phyloP scores from a whole-genome alignment of 2,329 filamentous ascomycete species.

The Akanthomyces muscarius region DNA sequence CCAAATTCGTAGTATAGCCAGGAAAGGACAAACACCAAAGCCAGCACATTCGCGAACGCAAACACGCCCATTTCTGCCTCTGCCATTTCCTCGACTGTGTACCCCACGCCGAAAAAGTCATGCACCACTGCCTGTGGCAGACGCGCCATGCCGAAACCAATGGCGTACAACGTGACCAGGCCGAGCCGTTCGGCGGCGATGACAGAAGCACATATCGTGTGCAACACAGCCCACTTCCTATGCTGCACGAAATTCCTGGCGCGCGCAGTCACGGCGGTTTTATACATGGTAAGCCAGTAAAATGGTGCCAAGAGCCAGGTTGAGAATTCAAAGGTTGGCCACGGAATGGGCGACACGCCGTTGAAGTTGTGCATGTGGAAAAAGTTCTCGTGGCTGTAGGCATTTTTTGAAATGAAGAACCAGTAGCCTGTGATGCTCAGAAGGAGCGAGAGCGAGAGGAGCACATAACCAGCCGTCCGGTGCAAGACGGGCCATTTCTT shows the following conservation, averaged over 20 bases:
- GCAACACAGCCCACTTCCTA: slow-evolving; percentile 12
- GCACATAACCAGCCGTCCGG: slow-evolving; percentile 1
- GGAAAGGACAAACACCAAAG: not conserved
- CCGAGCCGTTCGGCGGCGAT: not conserved
- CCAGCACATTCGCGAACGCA: not conserved
- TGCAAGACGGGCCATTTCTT: slow-evolving; percentile 10
- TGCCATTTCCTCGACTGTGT: not conserved
- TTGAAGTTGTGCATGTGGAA: slow-evolving; percentile 4
- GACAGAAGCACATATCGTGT: not conserved
- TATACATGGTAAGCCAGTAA: slow-evolving; percentile 10
- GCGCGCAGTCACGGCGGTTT: not conserved
- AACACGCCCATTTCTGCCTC: slow-evolving; percentile 8
- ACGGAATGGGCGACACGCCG: not conserved
- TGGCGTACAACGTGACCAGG: not conserved
- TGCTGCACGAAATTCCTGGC: not conserved
- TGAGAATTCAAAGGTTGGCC: slow-evolving; percentile 9
- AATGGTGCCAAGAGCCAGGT: not conserved
- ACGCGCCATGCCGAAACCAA: not conserved
- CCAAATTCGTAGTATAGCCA: not conserved
- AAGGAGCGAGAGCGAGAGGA: slow-evolving; percentile 8
- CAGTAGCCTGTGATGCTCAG: slow-evolving; percentile 11
- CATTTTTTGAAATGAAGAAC: not conserved
- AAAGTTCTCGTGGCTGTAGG: not conserved
- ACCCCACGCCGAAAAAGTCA: not conserved
- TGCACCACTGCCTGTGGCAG: not conserved